Evolutionary conservation across 176 grass and related monocot species (phyloP).

Genomic region (Hordeum vulgare): DNA sequence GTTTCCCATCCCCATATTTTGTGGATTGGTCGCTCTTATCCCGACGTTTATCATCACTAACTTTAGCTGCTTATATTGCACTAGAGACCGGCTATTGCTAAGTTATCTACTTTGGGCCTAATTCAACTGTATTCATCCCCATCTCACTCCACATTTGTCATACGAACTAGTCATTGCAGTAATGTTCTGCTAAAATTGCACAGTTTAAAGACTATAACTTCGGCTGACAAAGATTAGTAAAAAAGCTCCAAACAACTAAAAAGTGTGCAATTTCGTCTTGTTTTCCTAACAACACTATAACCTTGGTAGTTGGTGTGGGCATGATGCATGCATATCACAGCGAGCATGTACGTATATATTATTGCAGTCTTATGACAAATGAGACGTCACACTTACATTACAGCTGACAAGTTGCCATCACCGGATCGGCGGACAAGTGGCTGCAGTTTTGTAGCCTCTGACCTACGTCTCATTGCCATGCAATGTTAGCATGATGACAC

Average conservation of each 20-base stretch:
- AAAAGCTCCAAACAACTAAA: neutral
- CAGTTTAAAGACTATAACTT: neutral
- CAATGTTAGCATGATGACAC: neutral
- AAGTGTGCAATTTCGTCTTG: neutral
- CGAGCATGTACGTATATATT: neutral
- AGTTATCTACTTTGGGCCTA: neutral
- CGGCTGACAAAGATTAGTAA: neutral
- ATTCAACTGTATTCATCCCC: neutral
- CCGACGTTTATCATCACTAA: neutral
- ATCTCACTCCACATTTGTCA: neutral
- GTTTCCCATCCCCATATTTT: neutral
- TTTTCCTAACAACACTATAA: neutral
- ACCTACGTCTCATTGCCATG: neutral
- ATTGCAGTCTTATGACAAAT: neutral
- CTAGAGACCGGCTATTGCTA: neutral
- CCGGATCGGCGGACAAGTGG: slow-evolving; percentile 27
- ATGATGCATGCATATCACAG: neutral
- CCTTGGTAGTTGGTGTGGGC: slow-evolving; percentile 7
- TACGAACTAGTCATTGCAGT: neutral
- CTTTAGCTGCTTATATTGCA: neutral
- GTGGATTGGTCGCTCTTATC: neutral
- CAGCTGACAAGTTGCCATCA: slow-evolving; percentile 27
- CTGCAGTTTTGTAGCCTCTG: neutral
- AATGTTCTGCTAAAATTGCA: neutral
- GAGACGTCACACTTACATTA: neutral